Percentiles rank a stretch among this genome's conserved stretches.
phyloP scores from a whole-genome alignment of 108 stramenopile species.

The Ochromonas danica region DNA sequence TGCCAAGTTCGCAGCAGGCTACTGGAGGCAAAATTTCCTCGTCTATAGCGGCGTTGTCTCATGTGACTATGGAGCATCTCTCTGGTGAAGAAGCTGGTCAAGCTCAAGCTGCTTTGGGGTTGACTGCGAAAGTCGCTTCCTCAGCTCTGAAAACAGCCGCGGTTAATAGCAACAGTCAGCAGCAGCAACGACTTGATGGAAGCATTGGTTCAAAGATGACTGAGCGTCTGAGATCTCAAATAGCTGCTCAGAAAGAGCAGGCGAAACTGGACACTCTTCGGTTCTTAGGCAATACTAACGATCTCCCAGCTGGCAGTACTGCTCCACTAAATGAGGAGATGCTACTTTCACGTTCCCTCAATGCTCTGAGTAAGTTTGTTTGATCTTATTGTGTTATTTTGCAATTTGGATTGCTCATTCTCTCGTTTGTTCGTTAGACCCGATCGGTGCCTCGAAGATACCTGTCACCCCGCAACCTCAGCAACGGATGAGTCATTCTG shows the following conservation, averaged over 20 bases:
- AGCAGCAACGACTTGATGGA: neutral
- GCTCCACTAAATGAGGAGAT: no score
- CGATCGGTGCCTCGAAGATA: no score
- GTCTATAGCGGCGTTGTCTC: neutral
- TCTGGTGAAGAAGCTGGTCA: neutral
- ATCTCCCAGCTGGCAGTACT: no score
- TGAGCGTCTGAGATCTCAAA: neutral
- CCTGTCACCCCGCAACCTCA: neutral
- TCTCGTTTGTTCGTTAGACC: no score
- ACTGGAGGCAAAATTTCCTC: neutral
- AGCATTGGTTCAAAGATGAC: neutral
- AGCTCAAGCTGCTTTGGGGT: neutral
- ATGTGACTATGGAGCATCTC: neutral
- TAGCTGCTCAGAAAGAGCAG: conserved; percentile 2
- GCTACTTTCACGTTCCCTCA: no score
- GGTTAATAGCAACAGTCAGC: neutral
- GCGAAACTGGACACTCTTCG: neutral
- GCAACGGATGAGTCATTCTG: neutral
- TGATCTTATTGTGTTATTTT: no score
- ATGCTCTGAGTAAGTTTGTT: no score
- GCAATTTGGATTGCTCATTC: no score
- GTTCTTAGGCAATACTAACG: neutral
- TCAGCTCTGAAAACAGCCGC: neutral
- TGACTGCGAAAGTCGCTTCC: neutral
- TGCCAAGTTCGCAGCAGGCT: neutral